A percentile compares a stretch with the other conserved stretches of the same genome.
These are phyloP conservation scores for Hypoxylon fragiforme DNA, from an alignment of 495 filamentous ascomycete species.

Conservation along the genomic window DNA sequence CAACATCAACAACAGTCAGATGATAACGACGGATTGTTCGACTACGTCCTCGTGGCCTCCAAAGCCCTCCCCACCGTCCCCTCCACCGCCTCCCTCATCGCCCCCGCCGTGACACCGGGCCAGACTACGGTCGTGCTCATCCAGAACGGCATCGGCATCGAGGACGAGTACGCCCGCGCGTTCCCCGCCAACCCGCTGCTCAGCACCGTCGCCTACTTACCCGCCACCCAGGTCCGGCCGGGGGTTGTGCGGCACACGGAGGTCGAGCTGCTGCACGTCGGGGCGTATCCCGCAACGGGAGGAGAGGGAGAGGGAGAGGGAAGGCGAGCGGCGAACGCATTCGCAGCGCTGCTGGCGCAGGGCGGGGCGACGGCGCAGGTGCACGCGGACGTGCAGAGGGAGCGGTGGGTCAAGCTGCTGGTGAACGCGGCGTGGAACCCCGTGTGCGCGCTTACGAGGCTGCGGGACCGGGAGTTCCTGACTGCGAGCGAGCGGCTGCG, in stretches of 20 bases:
- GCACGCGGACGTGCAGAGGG: slow-evolving; percentile 53
- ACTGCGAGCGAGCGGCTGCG: slow-evolving; percentile 26
- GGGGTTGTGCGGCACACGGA: slow-evolving; percentile 38
- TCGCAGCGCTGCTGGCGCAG: slow-evolving; percentile 41
- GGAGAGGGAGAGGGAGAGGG: neutral
- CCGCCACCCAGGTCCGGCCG: slow-evolving; percentile 47
- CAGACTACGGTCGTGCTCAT: slow-evolving; percentile 55
- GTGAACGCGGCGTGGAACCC: slow-evolving; percentile 58
- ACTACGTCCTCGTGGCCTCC: slow-evolving; percentile 58
- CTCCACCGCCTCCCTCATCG: slow-evolving; percentile 42
- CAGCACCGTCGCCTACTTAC: slow-evolving; percentile 54
- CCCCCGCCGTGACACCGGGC: slow-evolving; percentile 42
- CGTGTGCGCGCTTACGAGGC: slow-evolving; percentile 52
- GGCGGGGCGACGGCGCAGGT: slow-evolving; percentile 46
- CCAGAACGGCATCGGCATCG: slow-evolving; percentile 61
- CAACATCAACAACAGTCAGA: too few relatives aligned
- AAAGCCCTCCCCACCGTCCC: slow-evolving; percentile 45
- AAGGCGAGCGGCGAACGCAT: slow-evolving; percentile 36
- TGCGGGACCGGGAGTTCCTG: slow-evolving; percentile 49
- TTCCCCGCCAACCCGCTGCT: slow-evolving; percentile 53
- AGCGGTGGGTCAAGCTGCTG: slow-evolving; percentile 57
- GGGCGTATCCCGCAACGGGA: slow-evolving; percentile 55
- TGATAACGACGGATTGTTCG: slow-evolving; percentile 34
- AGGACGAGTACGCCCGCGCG: slow-evolving; percentile 47
- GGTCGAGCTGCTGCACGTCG: slow-evolving; percentile 49